A percentile compares a stretch with the other conserved stretches of the same genome.
Conservation (phyloP, 2,329 filamentous ascomycete species). For the Elsinoe batatas region DNA sequence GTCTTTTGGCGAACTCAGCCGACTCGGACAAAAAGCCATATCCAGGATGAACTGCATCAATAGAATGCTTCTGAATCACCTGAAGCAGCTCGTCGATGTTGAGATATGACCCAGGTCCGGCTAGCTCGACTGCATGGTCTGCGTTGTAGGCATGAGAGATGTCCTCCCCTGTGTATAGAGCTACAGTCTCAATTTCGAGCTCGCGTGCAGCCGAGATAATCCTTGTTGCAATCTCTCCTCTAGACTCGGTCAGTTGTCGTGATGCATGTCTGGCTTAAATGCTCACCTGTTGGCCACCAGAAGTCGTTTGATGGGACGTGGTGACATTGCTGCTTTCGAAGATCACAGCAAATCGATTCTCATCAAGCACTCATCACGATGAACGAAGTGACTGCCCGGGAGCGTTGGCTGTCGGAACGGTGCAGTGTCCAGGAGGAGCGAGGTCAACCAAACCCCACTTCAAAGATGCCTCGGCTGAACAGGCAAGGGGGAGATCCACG, state of each 20-base stretch:
- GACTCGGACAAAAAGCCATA: conserved; percentile 55
- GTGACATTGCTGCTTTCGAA: neutral
- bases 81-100: conserved; percentile 40
- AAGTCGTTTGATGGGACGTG: conserved; percentile 37
- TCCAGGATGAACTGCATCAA: conserved; percentile 49
- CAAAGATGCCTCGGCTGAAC: conserved; percentile 2
- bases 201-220: conserved; percentile 52
- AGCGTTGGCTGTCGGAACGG: no score
- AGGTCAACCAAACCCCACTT: neutral
- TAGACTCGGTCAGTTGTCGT: conserved; percentile 20
- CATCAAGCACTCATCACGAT: neutral
- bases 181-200: conserved; percentile 46
- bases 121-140: conserved; percentile 41
- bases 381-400: neutral
- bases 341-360: neutral
- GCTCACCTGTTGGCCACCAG: conserved; percentile 45
- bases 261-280: neutral
- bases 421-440: neutral
- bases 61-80: conserved; percentile 39
- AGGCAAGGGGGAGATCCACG: neutral
- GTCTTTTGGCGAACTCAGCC: conserved; percentile 38
- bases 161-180: conserved; percentile 47
- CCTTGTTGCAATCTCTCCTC: conserved; percentile 55
- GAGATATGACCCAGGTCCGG: conserved; percentile 45
- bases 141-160: conserved; percentile 45